These are phyloP conservation scores for Fusarium chlamydosporum DNA, from an alignment of 2,329 filamentous ascomycete species.

Conservation along the genomic window DNA sequence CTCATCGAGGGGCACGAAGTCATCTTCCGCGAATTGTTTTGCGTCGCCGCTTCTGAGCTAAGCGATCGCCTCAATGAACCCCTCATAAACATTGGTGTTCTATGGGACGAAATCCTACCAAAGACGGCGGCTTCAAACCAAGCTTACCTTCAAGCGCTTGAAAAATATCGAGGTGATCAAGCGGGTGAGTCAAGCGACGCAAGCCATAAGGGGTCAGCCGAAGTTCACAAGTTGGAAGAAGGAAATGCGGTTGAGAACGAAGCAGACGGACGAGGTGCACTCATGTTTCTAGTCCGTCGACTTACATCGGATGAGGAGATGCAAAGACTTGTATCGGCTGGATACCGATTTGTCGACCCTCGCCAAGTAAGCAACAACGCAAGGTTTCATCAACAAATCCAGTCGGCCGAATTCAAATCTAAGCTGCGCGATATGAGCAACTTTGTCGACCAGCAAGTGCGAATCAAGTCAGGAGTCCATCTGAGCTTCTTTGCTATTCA, in stretches of 20 bases:
- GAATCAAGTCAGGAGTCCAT: slow-evolving; percentile 63
- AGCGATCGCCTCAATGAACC: slow-evolving; percentile 75
- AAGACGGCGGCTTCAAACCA: slow-evolving; percentile 65
- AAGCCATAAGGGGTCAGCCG: slow-evolving; percentile 31
- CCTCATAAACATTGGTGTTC: slow-evolving; percentile 73
- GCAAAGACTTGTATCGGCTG: slow-evolving; percentile 74
- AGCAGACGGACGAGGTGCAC: slow-evolving; percentile 76
- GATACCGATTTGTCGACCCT: slow-evolving; percentile 81
- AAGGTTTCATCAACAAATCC: slow-evolving; percentile 81
- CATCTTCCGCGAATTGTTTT: slow-evolving; percentile 87
- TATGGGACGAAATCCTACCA: slow-evolving; percentile 82
- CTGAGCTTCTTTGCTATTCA: slow-evolving; percentile 69
- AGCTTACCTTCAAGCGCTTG: slow-evolving; percentile 30
- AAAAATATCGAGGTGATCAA: slow-evolving; percentile 14
- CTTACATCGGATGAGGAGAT: slow-evolving; percentile 70
- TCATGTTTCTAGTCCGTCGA: slow-evolving; percentile 82
- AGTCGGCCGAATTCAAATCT: slow-evolving; percentile 69
- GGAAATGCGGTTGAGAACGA: slow-evolving; percentile 51
- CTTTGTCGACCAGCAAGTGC: slow-evolving; percentile 64
- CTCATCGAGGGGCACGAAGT: slow-evolving; percentile 78
- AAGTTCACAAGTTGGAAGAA: slow-evolving; percentile 58
- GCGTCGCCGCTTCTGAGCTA: slow-evolving; percentile 79
- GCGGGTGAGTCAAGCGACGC: slow-evolving; percentile 8
- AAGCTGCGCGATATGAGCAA: slow-evolving; percentile 75
- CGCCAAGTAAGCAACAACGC: slow-evolving; percentile 78